Evolutionary conservation across 148 eudicot genomes (phyloP).

Genomic region (Diospyros lotus): DNA sequence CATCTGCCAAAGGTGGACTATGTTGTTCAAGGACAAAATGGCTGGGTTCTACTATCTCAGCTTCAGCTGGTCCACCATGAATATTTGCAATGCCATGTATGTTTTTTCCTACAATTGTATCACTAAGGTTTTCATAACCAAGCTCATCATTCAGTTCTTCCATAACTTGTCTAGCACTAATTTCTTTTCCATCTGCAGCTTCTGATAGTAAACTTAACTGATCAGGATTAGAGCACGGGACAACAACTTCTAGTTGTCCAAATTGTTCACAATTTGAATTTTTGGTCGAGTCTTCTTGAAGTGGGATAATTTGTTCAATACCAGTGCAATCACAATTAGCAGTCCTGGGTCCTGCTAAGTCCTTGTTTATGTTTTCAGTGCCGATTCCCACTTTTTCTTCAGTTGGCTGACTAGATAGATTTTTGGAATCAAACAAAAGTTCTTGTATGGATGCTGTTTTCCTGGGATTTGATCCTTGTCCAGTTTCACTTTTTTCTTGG

Average conservation of each 20-base stretch:
- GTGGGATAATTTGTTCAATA: constrained; percentile 5
- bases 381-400: constrained; percentile 6
- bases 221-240: neutral
- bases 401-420: constrained; percentile 15
- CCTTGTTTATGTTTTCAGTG: constrained; percentile 22
- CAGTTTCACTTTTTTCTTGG: constrained; percentile 6
- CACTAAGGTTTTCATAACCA: constrained; percentile 7
- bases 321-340: constrained; percentile 6
- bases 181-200: neutral
- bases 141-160: constrained; percentile 1
- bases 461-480: constrained; percentile 3
- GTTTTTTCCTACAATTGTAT: constrained; percentile 18
- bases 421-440: constrained; percentile 2
- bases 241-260: constrained; percentile 7
- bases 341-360: constrained; percentile 8
- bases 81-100: constrained; percentile 16
- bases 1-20: constrained; percentile 16
- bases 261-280: constrained; percentile 9
- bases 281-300: constrained; percentile 9
- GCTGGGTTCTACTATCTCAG: neutral
- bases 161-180: constrained; percentile 7
- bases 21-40: constrained; percentile 8
- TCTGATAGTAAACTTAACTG: constrained; percentile 4
- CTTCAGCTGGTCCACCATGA: constrained; percentile 12
- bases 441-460: constrained; percentile 3